A percentile compares a stretch with the other conserved stretches of the same genome.
Conservation (phyloP, 2,329 filamentous ascomycete genomes). For the Colletotrichum musae region DNA sequence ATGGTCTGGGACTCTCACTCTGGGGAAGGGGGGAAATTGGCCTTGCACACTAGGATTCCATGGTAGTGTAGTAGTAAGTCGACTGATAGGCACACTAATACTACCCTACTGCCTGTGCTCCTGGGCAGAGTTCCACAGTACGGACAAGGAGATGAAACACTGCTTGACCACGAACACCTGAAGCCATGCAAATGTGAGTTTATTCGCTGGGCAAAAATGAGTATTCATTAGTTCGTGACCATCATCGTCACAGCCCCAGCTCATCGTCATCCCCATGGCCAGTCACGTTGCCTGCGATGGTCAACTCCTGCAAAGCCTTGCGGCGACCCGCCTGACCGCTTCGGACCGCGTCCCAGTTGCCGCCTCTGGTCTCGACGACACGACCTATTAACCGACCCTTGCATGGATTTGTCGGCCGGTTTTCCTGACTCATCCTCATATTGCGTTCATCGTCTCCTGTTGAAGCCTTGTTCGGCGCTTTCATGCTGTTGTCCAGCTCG, state of each 20-base stretch:
- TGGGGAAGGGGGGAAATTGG: too few relatives aligned
- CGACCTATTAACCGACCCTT: slow-evolving; percentile 13
- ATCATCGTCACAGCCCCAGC: slow-evolving; percentile 28
- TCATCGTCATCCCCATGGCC: slow-evolving; percentile 32
- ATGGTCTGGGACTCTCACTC: too few relatives aligned
- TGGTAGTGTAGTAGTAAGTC: too few relatives aligned
- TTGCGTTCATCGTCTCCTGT: slow-evolving; percentile 24
- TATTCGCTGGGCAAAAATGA: slow-evolving; percentile 8
- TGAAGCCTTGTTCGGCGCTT: background rate
- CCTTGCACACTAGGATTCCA: too few relatives aligned
- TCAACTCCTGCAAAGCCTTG: slow-evolving; percentile 17
- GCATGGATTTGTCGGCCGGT: background rate
- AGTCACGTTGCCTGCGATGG: background rate
- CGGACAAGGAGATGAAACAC: slow-evolving; percentile 36
- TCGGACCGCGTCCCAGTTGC: slow-evolving; percentile 17
- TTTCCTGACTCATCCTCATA: slow-evolving; percentile 16
- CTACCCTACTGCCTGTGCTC: too few relatives aligned
- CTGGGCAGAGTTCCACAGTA: slow-evolving; percentile 9
- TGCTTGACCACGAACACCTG: background rate
- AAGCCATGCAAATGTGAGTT: background rate
- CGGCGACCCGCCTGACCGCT: slow-evolving; percentile 20
- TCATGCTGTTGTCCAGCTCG: background rate
- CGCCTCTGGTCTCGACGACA: background rate
- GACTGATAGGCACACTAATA: too few relatives aligned
- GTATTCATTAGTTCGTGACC: slow-evolving; percentile 25